Evolutionary conservation across 805 yeast species (phyloP).

Genomic region (Nakazawaea wyomingensis): DNA sequence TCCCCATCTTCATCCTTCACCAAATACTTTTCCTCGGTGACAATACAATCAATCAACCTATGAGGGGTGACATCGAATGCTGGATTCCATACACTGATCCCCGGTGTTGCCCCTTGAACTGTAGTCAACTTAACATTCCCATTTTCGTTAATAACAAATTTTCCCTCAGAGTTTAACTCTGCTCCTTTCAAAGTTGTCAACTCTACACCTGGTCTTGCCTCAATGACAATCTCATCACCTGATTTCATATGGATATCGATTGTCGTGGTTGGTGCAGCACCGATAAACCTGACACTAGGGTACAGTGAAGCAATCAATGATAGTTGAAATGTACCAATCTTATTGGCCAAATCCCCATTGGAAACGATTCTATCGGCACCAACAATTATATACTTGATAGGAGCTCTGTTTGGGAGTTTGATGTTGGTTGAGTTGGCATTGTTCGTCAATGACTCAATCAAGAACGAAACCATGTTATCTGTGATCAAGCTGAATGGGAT

Average conservation of each 20-base stretch:
- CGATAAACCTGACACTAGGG: constrained; percentile 72
- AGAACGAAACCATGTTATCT: constrained; percentile 86
- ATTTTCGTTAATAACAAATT: constrained; percentile 24
- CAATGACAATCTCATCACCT: constrained; percentile 79
- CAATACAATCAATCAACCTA: constrained; percentile 76
- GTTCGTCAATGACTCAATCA: constrained; percentile 44
- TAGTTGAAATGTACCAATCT: constrained; percentile 91
- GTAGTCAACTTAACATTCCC: constrained; percentile 33
- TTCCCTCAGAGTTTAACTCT: constrained; percentile 30
- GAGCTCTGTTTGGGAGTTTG: constrained; percentile 35
- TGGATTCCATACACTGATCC: constrained; percentile 90
- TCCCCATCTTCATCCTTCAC: constrained; percentile 45
- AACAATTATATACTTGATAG: constrained; percentile 83
- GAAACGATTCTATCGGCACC: constrained; percentile 94
- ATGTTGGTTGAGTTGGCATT: background rate
- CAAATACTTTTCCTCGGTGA: constrained; percentile 70
- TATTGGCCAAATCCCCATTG: constrained; percentile 95
- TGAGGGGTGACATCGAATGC: constrained; percentile 93
- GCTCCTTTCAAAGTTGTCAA: constrained; percentile 74
- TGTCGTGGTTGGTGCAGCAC: constrained; percentile 94
- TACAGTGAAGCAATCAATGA: constrained; percentile 65
- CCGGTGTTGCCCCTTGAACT: constrained; percentile 81
- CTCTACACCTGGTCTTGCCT: constrained; percentile 80
- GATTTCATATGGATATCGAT: constrained; percentile 61
- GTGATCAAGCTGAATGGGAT: constrained; percentile 88